Evolutionary conservation across 2,329 filamentous ascomycete genomes (phyloP), one percentile per base, ranked within the genome.

Genomic region (Aureobasidium vineae): DNA sequence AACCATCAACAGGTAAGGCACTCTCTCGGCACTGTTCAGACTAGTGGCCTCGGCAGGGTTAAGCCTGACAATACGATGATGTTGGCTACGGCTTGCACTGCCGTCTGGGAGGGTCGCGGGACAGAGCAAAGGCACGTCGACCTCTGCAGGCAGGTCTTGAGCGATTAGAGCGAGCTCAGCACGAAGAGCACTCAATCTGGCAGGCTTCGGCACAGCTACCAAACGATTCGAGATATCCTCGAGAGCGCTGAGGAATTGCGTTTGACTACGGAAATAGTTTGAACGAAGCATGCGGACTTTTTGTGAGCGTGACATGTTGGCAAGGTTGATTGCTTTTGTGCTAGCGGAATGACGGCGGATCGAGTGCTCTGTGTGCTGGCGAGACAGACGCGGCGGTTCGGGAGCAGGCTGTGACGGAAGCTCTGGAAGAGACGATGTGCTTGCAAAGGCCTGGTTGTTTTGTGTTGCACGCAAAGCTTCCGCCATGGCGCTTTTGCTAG

Each of bases 171-270:
- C 91, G 68, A 95, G 82, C 77, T 95, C 91, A 2, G 91, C 91
- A 66, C 91, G 85, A 53, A 95, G 80, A 49, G 91, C 91, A 76
- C 91, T 95, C 71, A 95, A 83, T 38, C 91, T 86, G 47, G 91
- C 91, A 40, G 88, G 86, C 74, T 95, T 95, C 1, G 91, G 91
- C 5, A 95, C 91, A 64, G 89, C 84, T 6, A 95, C 90, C 52
- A 95, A 80, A n/a, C 90, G 87, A 74, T 92, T 93, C 2, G 91
- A 95, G 63, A 95, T 94, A 70, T 90, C 89, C 75, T 94, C 90
- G 19, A 95, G 82, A 1, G 91, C 91, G 3, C 88, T 90, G 68
- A 95, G 75, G 73, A 95, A 93, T 71, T 91, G 89, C 0, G 90
- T 93, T 76, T 95, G 85, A 68, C 87, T 91, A 63, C 90, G 84